A percentile compares a stretch with the other conserved stretches of the same genome.
phyloP scores from a whole-genome alignment of 1,284 basidiomycete species.

The Rhodotorula sp. region DNA sequence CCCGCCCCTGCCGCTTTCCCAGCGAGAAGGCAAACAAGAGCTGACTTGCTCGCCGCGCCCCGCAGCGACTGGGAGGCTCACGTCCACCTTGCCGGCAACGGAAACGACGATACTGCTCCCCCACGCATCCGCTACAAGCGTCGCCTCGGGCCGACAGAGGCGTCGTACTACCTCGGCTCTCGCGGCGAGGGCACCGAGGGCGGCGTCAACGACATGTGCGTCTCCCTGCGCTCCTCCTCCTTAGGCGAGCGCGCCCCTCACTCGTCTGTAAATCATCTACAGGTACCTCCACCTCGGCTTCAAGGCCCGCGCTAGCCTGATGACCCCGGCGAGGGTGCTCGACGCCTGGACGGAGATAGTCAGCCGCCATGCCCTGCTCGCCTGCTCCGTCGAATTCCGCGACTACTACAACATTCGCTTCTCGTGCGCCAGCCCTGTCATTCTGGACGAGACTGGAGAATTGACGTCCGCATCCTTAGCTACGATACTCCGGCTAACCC shows the following conservation, averaged over 20 bases:
- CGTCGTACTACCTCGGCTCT: constrained; percentile 40
- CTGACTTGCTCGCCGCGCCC: too few relatives aligned
- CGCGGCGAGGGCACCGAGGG: constrained; percentile 46
- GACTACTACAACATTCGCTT: constrained; percentile 66
- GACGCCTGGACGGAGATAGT: constrained; percentile 69
- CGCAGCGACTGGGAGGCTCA: constrained; percentile 25
- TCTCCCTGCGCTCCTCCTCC: too few relatives aligned
- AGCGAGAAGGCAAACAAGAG: too few relatives aligned
- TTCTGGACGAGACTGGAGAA: too few relatives aligned
- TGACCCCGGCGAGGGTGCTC: constrained; percentile 58
- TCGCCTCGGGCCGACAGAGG: constrained; percentile 40
- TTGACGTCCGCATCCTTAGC: constrained; percentile 48
- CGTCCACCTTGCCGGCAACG: neutral
- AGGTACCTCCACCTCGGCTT: constrained; percentile 63
- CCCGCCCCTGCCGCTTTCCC: neutral
- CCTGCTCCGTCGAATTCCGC: constrained; percentile 58
- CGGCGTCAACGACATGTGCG: constrained; percentile 80
- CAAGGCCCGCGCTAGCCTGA: constrained; percentile 55
- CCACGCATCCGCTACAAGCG: constrained; percentile 13
- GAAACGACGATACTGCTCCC: neutral
- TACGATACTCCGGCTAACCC: constrained; percentile 57
- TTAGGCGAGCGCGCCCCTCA: too few relatives aligned
- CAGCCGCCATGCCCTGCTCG: constrained; percentile 67
- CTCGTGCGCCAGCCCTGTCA: constrained; percentile 55
- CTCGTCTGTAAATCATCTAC: constrained; percentile 58